Evolutionary conservation across 768 basidiomycete genomes (phyloP).

Genomic region (Cystofilobasidium macerans): DNA sequence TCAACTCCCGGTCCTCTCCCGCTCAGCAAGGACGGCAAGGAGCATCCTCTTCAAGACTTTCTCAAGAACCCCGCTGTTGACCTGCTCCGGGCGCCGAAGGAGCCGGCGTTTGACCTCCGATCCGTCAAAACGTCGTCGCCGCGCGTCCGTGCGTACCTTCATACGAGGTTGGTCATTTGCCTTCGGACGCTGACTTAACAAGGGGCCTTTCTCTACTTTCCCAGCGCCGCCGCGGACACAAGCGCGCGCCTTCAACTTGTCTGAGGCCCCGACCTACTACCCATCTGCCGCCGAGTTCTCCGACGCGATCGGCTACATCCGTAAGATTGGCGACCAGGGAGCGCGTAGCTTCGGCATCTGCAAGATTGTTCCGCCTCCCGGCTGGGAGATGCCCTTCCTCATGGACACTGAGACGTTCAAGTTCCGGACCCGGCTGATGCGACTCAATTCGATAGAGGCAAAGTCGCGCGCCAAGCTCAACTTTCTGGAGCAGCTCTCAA

Average conservation of each 20-base stretch:
- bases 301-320: slow-evolving; percentile 89
- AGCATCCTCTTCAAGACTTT: neutral
- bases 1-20: too few relatives aligned
- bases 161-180: neutral
- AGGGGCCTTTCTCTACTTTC: too few relatives aligned
- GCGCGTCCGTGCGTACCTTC: neutral
- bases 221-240: slow-evolving; percentile 27
- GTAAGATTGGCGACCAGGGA: slow-evolving; percentile 47
- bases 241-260: slow-evolving; percentile 63
- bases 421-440: slow-evolving; percentile 89
- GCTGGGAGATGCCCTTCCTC: slow-evolving; percentile 92
- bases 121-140: slow-evolving; percentile 19
- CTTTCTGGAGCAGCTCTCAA: slow-evolving; percentile 79
- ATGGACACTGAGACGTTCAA: slow-evolving; percentile 83
- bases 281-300: slow-evolving; percentile 84
- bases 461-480: slow-evolving; percentile 92
- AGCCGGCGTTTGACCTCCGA: slow-evolving; percentile 3
- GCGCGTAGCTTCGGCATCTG: slow-evolving; percentile 78
- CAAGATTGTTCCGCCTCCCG: slow-evolving; percentile 85
- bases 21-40: neutral
- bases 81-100: neutral
- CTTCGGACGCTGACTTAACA: too few relatives aligned
- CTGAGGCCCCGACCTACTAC: slow-evolving; percentile 79
- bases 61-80: slow-evolving; percentile 19
- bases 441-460: slow-evolving; percentile 92